phyloP scores from a whole-genome alignment of 495 filamentous ascomycete species.

The Podospora pseudocomata region DNA sequence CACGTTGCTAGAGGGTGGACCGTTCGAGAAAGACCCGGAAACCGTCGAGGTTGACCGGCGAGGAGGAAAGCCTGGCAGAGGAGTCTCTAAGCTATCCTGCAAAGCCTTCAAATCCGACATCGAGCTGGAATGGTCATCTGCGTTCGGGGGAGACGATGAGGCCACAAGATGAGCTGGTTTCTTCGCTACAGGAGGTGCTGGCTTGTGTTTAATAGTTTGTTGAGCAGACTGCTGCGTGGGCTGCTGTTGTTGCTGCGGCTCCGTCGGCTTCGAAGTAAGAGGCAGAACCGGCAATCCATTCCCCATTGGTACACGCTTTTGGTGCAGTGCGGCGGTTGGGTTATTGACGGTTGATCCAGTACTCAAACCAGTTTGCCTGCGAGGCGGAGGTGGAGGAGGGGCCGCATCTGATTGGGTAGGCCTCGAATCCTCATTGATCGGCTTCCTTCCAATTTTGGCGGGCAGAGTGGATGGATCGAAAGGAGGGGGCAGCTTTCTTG shows the following conservation, averaged over 20 bases:
- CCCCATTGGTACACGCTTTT: slow-evolving; percentile 21
- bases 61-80: slow-evolving; percentile 11
- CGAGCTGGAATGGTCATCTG: slow-evolving; percentile 4
- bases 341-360: slow-evolving; percentile 1
- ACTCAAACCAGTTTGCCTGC: slow-evolving; percentile 38
- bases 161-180: slow-evolving; percentile 51
- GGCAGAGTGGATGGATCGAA: slow-evolving; percentile 48
- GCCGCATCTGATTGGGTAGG: slow-evolving; percentile 27
- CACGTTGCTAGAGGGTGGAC: slow-evolving; percentile 9
- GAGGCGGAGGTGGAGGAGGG: slow-evolving; percentile 48
- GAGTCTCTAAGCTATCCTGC: slow-evolving; percentile 1
- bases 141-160: slow-evolving; percentile 36
- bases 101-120: slow-evolving; percentile 2
- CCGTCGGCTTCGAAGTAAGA: slow-evolving; percentile 26
- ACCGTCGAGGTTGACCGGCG: slow-evolving; percentile 14
- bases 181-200: slow-evolving; percentile 50
- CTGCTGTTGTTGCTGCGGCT: slow-evolving; percentile 33
- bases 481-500: slow-evolving; percentile 52
- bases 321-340: slow-evolving; percentile 8
- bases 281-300: slow-evolving; percentile 32
- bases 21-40: not conserved
- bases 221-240: slow-evolving; percentile 34
- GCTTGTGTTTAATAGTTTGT: slow-evolving; percentile 37
- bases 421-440: slow-evolving; percentile 34
- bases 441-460: slow-evolving; percentile 38